Percentiles rank a stretch among this genome's conserved stretches.
Evolutionary conservation across 208 protist species (phyloP).

Genomic region (Lotmaria passim): DNA sequence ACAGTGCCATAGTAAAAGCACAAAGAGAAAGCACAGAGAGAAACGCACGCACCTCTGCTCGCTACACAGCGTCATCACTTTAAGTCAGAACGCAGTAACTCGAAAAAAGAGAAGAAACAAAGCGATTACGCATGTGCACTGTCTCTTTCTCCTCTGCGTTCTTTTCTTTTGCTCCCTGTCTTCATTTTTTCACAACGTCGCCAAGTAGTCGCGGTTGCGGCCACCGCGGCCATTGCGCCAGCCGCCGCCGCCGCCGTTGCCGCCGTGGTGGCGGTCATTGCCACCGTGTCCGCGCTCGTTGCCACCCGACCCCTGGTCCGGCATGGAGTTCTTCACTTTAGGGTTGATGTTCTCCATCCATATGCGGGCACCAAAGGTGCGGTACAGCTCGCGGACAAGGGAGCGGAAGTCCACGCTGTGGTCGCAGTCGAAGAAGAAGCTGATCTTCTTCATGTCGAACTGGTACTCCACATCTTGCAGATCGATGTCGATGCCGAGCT

Average conservation of each 20-base stretch:
- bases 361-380: slow-evolving; percentile 89
- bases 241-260: slow-evolving; percentile 21
- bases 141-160: background rate
- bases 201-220: slow-evolving; percentile 31
- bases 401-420: slow-evolving; percentile 89
- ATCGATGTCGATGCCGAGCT: slow-evolving; percentile 85
- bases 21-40: too few relatives aligned
- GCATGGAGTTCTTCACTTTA: slow-evolving; percentile 85
- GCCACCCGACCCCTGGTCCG: slow-evolving; percentile 34
- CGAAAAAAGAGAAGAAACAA: too few relatives aligned
- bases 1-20: too few relatives aligned
- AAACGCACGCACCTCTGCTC: too few relatives aligned
- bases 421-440: slow-evolving; percentile 92
- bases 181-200: too few relatives aligned
- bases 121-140: background rate
- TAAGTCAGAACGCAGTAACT: too few relatives aligned
- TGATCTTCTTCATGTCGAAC: slow-evolving; percentile 94
- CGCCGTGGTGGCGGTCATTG: slow-evolving; percentile 23
- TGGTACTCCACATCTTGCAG: slow-evolving; percentile 90
- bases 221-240: slow-evolving; percentile 35
- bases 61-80: too few relatives aligned
- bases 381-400: slow-evolving; percentile 90
- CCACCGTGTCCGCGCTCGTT: slow-evolving; percentile 35
- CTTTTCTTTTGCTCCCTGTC: background rate
- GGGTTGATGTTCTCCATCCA: slow-evolving; percentile 94